Base-by-base conservation (phyloP, 164 flowering plant species). In the Vitis cinerea region DNA sequence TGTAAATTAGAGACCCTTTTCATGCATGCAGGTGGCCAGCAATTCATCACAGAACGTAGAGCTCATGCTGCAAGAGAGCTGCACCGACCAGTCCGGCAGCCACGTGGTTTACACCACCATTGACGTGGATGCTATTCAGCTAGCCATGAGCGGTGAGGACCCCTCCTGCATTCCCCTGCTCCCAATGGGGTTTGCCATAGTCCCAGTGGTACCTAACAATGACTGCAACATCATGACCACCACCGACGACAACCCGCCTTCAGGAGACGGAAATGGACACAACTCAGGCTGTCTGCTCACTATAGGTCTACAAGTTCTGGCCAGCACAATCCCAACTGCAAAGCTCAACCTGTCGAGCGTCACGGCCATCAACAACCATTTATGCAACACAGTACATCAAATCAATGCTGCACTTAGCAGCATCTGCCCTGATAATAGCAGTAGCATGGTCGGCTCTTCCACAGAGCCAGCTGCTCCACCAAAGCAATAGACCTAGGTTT, bases 1-100 rank as follows among this genome's bases (percentile, higher is more conserved):
- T 23, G 27, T 23, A 23, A 23, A 23, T 23, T 23, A 23, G 27
- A 23, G 27, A 23, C 27, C 27, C 11, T 16, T 56, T 57, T 14
- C 30, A 51, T 67, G 30, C 52, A 48, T 75, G 77, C 83, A 93
- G 99, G 91, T 89, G 11, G 87, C 96, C 0, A 90, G 91, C 86
- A 95, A 93, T 83, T 90, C 97, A n/a, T 83, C 97, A 7, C 94
- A 93, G 69, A 81, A 82, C 17, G 90, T 90, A 2, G 98, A 95
- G 84, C 88, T 95, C 14, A 83, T 95, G 85, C 89, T 95, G 68
- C 98, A 91, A 68, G 99, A 95, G 81, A 95, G 98, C 80, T 85
- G 92, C 89, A 90, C 89, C 4, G 97, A 95, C 67, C 78, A 81
- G 0, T 78, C 93, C 0, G 93, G 94, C n/a, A 85, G 98, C 81